Percentiles rank a stretch among this genome's conserved stretches.
phyloP scores from a whole-genome alignment of 306 rosid genomes.

The Sechiopsis laciniata region DNA sequence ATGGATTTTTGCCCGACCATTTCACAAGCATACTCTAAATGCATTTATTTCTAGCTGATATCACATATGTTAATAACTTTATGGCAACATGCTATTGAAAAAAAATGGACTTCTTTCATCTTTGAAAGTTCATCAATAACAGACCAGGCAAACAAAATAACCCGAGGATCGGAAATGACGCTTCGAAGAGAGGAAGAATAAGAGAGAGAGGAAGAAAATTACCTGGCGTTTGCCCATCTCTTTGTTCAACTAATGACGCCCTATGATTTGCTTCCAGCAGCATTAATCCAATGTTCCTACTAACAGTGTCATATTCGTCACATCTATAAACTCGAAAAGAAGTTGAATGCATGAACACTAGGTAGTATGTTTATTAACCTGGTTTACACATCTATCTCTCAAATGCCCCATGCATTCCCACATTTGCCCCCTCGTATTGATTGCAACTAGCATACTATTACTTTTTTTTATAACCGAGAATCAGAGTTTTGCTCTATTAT shows the following conservation, averaged over 20 bases:
- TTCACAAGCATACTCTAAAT: background rate
- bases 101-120: too few relatives aligned
- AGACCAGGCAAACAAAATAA: too few relatives aligned
- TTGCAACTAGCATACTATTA: background rate
- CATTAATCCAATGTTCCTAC: constrained; percentile 8
- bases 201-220: too few relatives aligned
- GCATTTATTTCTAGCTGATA: background rate
- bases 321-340: background rate
- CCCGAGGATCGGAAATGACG: too few relatives aligned
- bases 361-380: too few relatives aligned
- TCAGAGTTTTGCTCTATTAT: too few relatives aligned
- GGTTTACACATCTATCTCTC: background rate
- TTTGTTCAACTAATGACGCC: background rate
- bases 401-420: background rate
- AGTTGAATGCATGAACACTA: background rate
- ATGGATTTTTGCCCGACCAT: background rate
- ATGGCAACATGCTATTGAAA: too few relatives aligned
- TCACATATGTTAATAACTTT: background rate
- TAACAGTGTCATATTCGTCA: background rate
- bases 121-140: too few relatives aligned
- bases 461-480: too few relatives aligned
- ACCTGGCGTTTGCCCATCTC: constrained; percentile 10
- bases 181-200: background rate
- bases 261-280: background rate
- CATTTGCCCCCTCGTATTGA: background rate